A percentile compares a stretch with the other conserved stretches of the same genome.
Evolutionary conservation across 371 early-diverging fungal species (phyloP).

Genomic region (Mycotypha africana): DNA sequence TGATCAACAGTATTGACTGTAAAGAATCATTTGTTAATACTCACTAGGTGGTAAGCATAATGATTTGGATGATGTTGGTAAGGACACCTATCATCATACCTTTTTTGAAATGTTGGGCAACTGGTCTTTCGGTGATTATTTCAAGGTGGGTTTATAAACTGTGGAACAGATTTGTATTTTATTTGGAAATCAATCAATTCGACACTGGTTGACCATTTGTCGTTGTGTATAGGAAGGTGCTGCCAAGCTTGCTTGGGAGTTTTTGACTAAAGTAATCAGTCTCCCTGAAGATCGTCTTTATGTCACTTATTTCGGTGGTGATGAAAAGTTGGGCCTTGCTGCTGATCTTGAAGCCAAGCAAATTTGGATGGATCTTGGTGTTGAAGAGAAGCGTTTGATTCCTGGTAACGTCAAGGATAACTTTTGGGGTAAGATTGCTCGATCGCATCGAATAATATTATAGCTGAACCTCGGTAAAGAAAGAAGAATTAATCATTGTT

Average conservation of each 20-base stretch:
- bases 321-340: slow-evolving; percentile 70
- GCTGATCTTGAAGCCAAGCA: slow-evolving; percentile 93
- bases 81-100: slow-evolving; percentile 99
- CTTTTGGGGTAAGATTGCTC: slow-evolving; percentile 94
- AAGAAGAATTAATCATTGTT: background rate
- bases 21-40: no score
- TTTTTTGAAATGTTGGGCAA: slow-evolving; percentile 99
- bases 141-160: slow-evolving; percentile 67
- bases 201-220: no score
- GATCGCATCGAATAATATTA: no score
- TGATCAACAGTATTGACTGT: no score
- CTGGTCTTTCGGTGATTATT: slow-evolving; percentile 99
- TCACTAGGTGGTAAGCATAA: slow-evolving; percentile 99
- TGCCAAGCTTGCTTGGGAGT: slow-evolving; percentile 91
- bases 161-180: background rate
- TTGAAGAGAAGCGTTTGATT: slow-evolving; percentile 82
- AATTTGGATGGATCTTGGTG: slow-evolving; percentile 92
- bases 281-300: slow-evolving; percentile 92
- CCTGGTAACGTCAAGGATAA: slow-evolving; percentile 96
- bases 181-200: no score
- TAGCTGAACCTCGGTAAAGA: background rate
- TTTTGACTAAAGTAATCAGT: slow-evolving; percentile 87
- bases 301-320: slow-evolving; percentile 98
- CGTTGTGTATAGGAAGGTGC: slow-evolving; percentile 25
- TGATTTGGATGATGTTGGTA: slow-evolving; percentile 99